Evolutionary conservation across 2,329 filamentous ascomycete genomes (phyloP).

Genomic region (Neofusicoccum parvum): DNA sequence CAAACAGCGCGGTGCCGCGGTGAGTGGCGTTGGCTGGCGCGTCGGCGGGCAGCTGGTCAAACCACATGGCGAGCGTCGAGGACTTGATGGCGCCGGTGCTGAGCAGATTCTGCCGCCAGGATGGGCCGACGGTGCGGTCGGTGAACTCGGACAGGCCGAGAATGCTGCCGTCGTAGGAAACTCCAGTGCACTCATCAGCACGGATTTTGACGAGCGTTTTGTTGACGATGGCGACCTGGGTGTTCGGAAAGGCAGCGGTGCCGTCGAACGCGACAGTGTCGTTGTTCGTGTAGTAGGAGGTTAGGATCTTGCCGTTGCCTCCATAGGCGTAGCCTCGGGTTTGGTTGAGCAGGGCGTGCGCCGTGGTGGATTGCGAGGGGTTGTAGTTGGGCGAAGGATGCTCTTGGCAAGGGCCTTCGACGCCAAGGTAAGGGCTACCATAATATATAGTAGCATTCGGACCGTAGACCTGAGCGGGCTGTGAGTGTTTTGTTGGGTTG

Average conservation of each 20-base stretch:
- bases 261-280: conserved; percentile 5
- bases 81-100: conserved; percentile 28
- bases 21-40: conserved; percentile 26
- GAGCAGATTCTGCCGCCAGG: conserved; percentile 35
- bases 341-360: not conserved
- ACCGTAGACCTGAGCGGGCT: conserved; percentile 6
- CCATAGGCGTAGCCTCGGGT: conserved; percentile 18
- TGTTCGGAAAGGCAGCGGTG: conserved; percentile 26
- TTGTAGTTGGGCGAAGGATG: conserved; percentile 19
- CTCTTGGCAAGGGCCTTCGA: conserved; percentile 18
- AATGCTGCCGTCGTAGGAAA: conserved; percentile 30
- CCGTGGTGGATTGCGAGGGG: not conserved
- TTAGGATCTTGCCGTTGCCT: conserved; percentile 21
- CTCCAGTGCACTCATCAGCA: conserved; percentile 28
- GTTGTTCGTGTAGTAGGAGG: not conserved
- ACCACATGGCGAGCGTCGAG: conserved; percentile 39
- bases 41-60: conserved; percentile 32
- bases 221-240: conserved; percentile 29
- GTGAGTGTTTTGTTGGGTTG: too few species aligned
- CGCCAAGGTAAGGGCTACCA: conserved; percentile 8
- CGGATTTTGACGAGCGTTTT: too few species aligned
- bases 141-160: conserved; percentile 33
- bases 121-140: conserved; percentile 29
- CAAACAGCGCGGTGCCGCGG: conserved; percentile 35
- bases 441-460: conserved; percentile 23